Base-by-base conservation (phyloP, 2,329 filamentous ascomycete genomes). In the Nemania sp. region DNA sequence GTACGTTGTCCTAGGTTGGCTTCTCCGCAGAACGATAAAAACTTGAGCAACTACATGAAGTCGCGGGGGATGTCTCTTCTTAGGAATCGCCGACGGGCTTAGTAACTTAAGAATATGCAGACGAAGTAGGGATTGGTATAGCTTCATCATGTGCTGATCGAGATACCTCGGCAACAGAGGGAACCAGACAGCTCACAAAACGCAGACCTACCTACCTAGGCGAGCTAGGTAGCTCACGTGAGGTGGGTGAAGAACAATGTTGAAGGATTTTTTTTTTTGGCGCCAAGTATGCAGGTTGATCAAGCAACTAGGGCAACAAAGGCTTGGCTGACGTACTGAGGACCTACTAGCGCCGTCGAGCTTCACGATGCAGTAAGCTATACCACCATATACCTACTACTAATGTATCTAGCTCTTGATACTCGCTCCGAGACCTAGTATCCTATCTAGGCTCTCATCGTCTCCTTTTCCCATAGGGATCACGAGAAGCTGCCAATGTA, bases 121-220 rank as follows among this genome's bases (percentile, higher is more conserved):
- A 53, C 15, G 1, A 17, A 34, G 32, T 15, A 32, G 43, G 20
- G 45, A 15, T 40, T 35, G 11, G 32, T 21, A 17, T 25, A 48
- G 51, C 32, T 29, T 39, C 45, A 42, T 52, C 34, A 29, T 21
- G 29, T 37, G 35, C 12, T 25, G 29, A 17, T 5, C 10, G 42
- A 55, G 18, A 55, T 56, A 46, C 60, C 60, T 62, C 60, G 60
- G 60, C 43, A 62, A 18, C 5, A 12, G 25, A 43, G 48, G 47
- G 40, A 55, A 15, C 3, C 7, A 29, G 25, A 29, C 7, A 29
- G 25, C 25, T 29, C 25, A 7, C 25, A 29, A 29, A 29, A 29
- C 7, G 7, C 25, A 7, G 25, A 29, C 25, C 7, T 29, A n/a
- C n/a, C n/a, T n/a, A 45, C 54, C 53, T 61, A 42, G 58, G 56